A percentile compares a stretch with the other conserved stretches of the same genome.
Evolutionary conservation across 2,329 filamentous ascomycete species (phyloP).

Genomic region (Gaeumannomyces sp.): DNA sequence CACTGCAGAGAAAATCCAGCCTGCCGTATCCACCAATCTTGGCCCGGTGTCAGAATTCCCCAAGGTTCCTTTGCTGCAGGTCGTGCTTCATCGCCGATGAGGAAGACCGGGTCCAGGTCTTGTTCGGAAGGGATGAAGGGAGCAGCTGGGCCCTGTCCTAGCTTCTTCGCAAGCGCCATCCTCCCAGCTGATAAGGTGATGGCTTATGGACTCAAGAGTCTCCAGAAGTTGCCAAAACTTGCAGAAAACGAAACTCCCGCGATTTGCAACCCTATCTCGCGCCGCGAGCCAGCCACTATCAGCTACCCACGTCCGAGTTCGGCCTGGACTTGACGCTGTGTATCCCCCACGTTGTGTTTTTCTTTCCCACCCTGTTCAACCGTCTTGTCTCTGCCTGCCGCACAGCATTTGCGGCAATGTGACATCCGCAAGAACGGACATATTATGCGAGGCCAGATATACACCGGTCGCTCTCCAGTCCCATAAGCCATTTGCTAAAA

Average conservation of each 20-base stretch:
- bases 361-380: not conserved
- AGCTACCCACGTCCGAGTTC: not conserved
- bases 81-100: not conserved
- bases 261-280: not conserved
- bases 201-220: too few relatives aligned
- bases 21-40: too few relatives aligned
- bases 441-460: not conserved
- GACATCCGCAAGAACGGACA: not conserved
- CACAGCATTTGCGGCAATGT: not conserved
- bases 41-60: too few relatives aligned
- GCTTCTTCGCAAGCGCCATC: too few relatives aligned
- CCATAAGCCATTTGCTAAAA: not conserved
- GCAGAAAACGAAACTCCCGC: not conserved
- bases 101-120: too few relatives aligned
- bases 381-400: too few relatives aligned
- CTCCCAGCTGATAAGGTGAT: too few relatives aligned
- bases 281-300: not conserved
- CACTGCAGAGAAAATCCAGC: too few relatives aligned
- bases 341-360: not conserved
- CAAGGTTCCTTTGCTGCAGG: not conserved
- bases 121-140: too few relatives aligned
- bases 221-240: not conserved
- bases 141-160: too few relatives aligned
- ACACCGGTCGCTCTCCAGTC: not conserved
- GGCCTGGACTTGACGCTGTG: not conserved